Base-by-base conservation (phyloP, 2,329 filamentous ascomycete genomes). In the Rasamsonia emersonii region DNA sequence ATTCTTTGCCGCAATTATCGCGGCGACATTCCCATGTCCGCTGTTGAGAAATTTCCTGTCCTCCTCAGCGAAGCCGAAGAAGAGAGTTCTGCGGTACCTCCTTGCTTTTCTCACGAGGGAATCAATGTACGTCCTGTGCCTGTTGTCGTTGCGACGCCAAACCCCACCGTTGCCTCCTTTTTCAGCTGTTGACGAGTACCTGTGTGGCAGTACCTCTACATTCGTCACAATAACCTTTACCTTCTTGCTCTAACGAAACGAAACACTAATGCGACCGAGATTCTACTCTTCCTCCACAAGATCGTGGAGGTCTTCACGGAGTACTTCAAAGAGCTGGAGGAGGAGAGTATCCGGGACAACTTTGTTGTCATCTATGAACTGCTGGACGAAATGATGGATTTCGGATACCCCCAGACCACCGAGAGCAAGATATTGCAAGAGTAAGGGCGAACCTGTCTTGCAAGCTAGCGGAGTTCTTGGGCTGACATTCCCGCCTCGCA, bases 371-470 rank as follows among this genome's bases (percentile, higher is more conserved):
- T 98, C 54, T 98, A 98, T 70, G 91, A 98, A 64, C 67, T 98
- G 40, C 75, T 98, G 42, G 91, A 98, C 56, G 91, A 98, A 69
- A 98, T 98, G 91, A 98, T 98, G 91, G 91, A 98, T 64, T 98
- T 98, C 70, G 91, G 91, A 42, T 95, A 98, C 60, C 91, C 91
- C 4, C 91, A 98, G 62, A 98, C 91, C 7, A 98, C 91, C 45
- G 91, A 98, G 62, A 85, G 78, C 59, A 98, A 98, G 74, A 98
- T 98, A 58, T 68, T 98, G 39, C 91, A 98, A 62, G 91, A 98
- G 68, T 77, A 65, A 49, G 61, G 23, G 9, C 21, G 18, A 16
- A 7, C 17, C n/a, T 28, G 13, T 11, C 7, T 19, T 30, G 26
- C 21, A 28, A 24, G 24, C 11, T 21, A 33, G 18, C 30, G 30